Evolutionary conservation across 1,284 basidiomycete genomes (phyloP).

Genomic region (Ganoderma lingzhi): DNA sequence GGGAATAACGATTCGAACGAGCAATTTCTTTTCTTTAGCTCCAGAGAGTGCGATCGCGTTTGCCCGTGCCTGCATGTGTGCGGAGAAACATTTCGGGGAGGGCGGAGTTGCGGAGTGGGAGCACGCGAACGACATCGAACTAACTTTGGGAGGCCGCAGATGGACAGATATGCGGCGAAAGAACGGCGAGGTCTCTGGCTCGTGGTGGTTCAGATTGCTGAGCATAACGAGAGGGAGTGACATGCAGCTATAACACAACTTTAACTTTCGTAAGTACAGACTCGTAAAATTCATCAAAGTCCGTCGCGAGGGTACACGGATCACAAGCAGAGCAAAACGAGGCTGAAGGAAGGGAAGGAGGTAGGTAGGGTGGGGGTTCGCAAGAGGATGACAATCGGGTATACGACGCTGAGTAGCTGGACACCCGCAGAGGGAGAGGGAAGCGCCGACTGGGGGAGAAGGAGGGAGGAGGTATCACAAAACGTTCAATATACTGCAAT

Average conservation of each 20-base stretch:
- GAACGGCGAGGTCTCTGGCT: not conserved
- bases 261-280: slow-evolving; percentile 12
- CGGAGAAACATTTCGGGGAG: not conserved
- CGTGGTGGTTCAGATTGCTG: slow-evolving; percentile 2
- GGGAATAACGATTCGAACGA: slow-evolving; percentile 22
- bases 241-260: slow-evolving; percentile 19
- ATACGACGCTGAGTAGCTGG: not conserved
- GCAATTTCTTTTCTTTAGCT: not conserved
- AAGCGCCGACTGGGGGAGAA: not conserved
- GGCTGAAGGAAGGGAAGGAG: not conserved
- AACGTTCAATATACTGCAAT: not conserved
- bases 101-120: slow-evolving; percentile 1
- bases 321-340: not conserved
- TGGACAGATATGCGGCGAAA: not conserved
- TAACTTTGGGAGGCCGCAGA: not conserved
- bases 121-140: not conserved
- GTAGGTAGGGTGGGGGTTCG: not conserved
- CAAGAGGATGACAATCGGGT: not conserved
- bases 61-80: not conserved
- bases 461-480: slow-evolving; percentile 3
- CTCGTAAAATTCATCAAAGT: slow-evolving; percentile 10
- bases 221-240: slow-evolving; percentile 13
- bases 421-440: not conserved
- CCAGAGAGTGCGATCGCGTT: not conserved
- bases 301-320: not conserved